Conservation (phyloP, 768 basidiomycete genomes). For the Auricularia sp. region DNA sequence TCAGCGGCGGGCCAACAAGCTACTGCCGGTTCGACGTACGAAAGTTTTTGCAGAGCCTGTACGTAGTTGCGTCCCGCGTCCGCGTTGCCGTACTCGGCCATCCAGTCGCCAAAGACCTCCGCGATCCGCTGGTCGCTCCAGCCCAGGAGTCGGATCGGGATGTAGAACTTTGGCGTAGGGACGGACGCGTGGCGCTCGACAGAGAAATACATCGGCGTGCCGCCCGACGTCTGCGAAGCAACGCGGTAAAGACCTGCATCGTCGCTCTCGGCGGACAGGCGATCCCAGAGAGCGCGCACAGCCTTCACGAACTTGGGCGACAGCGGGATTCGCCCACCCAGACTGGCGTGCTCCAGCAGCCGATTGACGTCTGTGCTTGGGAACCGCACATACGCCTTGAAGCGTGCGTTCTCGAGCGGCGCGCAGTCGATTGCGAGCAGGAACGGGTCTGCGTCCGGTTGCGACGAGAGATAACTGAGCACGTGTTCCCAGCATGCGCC, state of each 20-base stretch:
- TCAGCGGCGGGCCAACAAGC: not conserved
- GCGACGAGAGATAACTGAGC: not conserved
- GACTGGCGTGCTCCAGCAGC: not conserved
- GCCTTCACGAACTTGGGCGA: not conserved
- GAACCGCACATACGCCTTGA: not conserved
- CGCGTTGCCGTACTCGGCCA: not conserved
- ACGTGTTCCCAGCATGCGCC: not conserved
- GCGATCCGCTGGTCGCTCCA: not conserved
- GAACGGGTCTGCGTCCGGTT: not conserved
- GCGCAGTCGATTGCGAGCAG: not conserved
- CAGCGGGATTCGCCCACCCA: slow-evolving; percentile 1
- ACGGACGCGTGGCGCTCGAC: not conserved
- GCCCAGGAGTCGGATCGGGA: not conserved
- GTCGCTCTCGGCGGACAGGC: not conserved
- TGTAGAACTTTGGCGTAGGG: slow-evolving; percentile 1
- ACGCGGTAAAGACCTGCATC: not conserved
- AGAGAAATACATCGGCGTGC: slow-evolving; percentile 2
- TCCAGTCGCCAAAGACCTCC: not conserved
- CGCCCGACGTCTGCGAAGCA: not conserved
- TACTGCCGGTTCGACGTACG: not conserved
- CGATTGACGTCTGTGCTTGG: not conserved
- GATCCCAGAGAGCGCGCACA: not conserved
- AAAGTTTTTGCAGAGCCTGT: not conserved
- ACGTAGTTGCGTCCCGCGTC: not conserved
- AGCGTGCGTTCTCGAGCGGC: not conserved